Percentiles rank a stretch among this genome's conserved stretches.
Conservation (phyloP, 768 basidiomycete genomes). For the Udeniomyces megalosporus region DNA sequence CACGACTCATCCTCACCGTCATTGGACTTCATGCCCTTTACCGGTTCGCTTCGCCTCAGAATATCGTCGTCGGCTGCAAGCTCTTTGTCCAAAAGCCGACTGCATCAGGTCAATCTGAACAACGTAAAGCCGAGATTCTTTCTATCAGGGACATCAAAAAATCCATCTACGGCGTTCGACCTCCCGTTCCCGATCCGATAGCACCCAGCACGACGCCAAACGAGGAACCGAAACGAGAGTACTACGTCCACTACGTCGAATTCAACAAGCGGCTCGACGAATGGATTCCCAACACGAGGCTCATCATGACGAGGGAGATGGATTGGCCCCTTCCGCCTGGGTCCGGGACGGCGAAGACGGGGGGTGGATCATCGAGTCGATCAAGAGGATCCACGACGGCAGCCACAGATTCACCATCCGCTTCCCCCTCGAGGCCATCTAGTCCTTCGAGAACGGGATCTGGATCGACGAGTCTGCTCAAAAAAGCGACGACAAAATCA, state of each 20-base stretch:
- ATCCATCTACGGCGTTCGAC: constrained; percentile 30
- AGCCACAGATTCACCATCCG: not conserved
- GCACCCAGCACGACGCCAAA: constrained; percentile 36
- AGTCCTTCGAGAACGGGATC: not conserved
- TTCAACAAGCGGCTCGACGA: constrained; percentile 99
- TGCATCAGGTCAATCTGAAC: constrained; percentile 58
- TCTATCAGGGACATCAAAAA: constrained; percentile 76
- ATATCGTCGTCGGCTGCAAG: constrained; percentile 84
- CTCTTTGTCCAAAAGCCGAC: constrained; percentile 73
- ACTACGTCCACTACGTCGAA: constrained; percentile 95
- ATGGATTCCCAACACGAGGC: constrained; percentile 78
- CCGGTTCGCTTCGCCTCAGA: too few relatives aligned
- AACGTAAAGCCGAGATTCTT: constrained; percentile 86
- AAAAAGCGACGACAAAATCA: constrained; percentile 33
- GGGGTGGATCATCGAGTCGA: constrained; percentile 18
- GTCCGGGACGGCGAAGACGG: constrained; percentile 30
- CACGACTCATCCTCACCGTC: not conserved
- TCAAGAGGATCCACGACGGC: not conserved
- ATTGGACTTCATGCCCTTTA: too few relatives aligned
- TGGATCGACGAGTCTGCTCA: constrained; percentile 19
- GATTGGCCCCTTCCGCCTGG: constrained; percentile 58
- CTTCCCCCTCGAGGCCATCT: not conserved
- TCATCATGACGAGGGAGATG: constrained; percentile 67
- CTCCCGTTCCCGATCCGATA: constrained; percentile 20
- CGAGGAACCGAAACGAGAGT: constrained; percentile 59